Percentiles rank a stretch among this genome's conserved stretches.
Evolutionary conservation across 176 grass and related monocot genomes (phyloP).

Genomic region (Oryza longistaminata): DNA sequence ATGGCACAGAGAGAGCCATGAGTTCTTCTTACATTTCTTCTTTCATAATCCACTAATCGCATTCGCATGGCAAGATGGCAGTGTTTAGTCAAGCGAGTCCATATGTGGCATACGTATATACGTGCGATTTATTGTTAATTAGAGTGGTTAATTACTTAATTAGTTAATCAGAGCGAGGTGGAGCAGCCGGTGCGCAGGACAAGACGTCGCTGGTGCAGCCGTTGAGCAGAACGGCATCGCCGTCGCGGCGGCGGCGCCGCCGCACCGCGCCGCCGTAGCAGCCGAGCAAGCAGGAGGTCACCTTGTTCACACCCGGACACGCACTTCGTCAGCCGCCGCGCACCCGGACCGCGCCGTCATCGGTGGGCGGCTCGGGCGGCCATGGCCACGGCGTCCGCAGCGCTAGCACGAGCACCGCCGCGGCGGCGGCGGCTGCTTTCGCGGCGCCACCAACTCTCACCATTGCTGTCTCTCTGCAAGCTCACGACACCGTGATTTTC

Average conservation of each 20-base stretch:
- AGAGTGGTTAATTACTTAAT: neutral
- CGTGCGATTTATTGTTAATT: neutral
- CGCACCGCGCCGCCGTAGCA: constrained; percentile 20
- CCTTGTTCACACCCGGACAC: constrained; percentile 2
- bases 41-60: neutral
- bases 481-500: neutral
- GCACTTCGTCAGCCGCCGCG: constrained; percentile 32
- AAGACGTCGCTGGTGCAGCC: constrained; percentile 29
- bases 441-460: neutral
- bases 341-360: neutral
- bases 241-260: neutral
- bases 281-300: constrained; percentile 13
- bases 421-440: too few relatives aligned
- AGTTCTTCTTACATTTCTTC: neutral
- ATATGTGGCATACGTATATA: neutral
- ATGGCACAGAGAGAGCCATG: neutral
- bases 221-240: constrained; percentile 39
- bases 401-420: too few relatives aligned
- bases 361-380: neutral
- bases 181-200: constrained; percentile 33
- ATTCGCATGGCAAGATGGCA: neutral
- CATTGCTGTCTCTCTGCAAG: neutral
- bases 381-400: neutral
- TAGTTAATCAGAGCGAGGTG: neutral
- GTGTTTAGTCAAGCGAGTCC: neutral